phyloP scores from a whole-genome alignment of 257 asterid species.

The Solanum gandarillasii region DNA sequence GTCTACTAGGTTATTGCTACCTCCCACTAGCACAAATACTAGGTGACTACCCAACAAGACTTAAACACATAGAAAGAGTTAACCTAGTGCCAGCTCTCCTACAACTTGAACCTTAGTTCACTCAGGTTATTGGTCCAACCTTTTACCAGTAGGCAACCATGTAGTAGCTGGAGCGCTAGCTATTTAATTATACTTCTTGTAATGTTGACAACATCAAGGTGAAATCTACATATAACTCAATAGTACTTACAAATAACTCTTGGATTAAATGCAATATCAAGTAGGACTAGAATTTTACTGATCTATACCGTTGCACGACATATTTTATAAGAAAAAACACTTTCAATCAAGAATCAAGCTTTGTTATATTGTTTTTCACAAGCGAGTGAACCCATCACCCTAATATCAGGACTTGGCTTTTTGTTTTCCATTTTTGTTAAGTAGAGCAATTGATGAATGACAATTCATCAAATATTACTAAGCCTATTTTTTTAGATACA shows the following conservation, averaged over 20 bases:
- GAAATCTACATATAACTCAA: not conserved
- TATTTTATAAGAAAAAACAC: not conserved
- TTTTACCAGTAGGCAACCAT: not conserved
- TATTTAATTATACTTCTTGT: not conserved
- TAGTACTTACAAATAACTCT: not conserved
- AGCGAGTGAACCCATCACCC: not conserved
- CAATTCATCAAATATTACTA: not conserved
- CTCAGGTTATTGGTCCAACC: not conserved
- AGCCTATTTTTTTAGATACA: not conserved
- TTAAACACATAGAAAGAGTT: not conserved
- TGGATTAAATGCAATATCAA: not conserved
- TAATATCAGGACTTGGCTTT: not conserved
- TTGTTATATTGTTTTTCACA: not conserved
- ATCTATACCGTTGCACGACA: not conserved
- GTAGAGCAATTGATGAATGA: not conserved
- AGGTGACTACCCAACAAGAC: not conserved
- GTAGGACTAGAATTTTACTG: not conserved
- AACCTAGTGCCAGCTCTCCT: not conserved
- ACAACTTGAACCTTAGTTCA: not conserved
- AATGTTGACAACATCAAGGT: not conserved
- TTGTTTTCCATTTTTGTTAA: not conserved
- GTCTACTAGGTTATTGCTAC: not conserved
- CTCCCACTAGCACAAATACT: not conserved
- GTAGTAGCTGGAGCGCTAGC: not conserved
- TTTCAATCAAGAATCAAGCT: not conserved